Evolutionary conservation across 2,329 filamentous ascomycete genomes (phyloP).

Genomic region (Thielaviopsis populi): DNA sequence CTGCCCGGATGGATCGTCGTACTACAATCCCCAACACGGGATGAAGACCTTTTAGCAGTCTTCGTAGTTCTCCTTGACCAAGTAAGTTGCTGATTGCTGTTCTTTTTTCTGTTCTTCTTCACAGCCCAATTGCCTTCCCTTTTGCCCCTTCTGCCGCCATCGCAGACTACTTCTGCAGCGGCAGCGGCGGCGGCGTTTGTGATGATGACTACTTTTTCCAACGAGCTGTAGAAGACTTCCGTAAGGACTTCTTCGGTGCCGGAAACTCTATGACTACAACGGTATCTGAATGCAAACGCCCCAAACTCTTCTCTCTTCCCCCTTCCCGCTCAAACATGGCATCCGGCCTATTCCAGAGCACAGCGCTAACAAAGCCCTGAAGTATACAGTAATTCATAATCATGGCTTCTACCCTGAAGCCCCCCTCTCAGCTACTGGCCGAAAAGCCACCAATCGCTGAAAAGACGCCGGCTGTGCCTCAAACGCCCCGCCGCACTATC

Average conservation of each 20-base stretch:
- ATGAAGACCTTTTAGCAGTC: conserved; percentile 7
- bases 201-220: conserved; percentile 44
- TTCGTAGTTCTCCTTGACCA: neutral
- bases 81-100: neutral
- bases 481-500: conserved; percentile 29
- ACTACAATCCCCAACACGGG: conserved; percentile 14
- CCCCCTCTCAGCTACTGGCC: neutral
- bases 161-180: neutral
- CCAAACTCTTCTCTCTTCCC: conserved; percentile 22
- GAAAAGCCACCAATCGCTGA: conserved; percentile 1
- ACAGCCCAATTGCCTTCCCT: neutral
- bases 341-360: neutral
- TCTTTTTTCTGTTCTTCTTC: neutral
- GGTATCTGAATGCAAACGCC: conserved; percentile 58
- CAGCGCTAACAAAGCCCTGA: neutral
- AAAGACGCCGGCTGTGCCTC: conserved; percentile 8
- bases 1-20: conserved; percentile 11
- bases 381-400: conserved; percentile 10
- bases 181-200: conserved; percentile 21
- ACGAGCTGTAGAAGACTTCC: conserved; percentile 17
- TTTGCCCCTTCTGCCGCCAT: neutral
- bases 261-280: conserved; percentile 66
- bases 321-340: neutral
- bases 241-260: conserved; percentile 17
- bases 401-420: conserved; percentile 5